Percentiles rank a stretch among this genome's conserved stretches.
These are phyloP conservation scores for Tolypocladium tundrense DNA, from an alignment of 2,329 filamentous ascomycete genomes.

Conservation along the genomic window DNA sequence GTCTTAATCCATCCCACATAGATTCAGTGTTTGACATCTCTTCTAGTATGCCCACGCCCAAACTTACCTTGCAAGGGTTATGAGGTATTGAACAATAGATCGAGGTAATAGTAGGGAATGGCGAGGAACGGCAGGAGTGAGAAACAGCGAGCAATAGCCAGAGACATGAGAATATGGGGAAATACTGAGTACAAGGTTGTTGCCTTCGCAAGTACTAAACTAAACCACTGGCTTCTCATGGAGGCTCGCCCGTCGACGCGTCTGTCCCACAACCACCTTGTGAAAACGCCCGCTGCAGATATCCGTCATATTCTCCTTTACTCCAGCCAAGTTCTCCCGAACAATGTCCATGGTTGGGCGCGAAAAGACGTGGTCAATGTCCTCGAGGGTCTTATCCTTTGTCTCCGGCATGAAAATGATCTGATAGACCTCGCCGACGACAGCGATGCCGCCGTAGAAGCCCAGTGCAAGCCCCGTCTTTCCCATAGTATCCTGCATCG, in stretches of 20 bases:
- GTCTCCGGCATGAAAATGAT: slow-evolving; percentile 69
- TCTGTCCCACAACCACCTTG: slow-evolving; percentile 13
- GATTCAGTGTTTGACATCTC: too few species aligned
- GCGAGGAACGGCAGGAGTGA: too few species aligned
- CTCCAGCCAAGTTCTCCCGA: slow-evolving; percentile 38
- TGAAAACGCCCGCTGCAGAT: slow-evolving; percentile 11
- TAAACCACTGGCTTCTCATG: slow-evolving; percentile 1
- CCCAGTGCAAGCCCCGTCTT: slow-evolving; percentile 55
- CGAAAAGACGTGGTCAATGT: slow-evolving; percentile 59
- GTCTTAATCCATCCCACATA: too few species aligned
- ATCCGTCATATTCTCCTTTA: slow-evolving; percentile 19
- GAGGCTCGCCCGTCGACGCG: slow-evolving; percentile 5
- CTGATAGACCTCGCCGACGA: slow-evolving; percentile 62
- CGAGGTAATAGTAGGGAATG: too few species aligned
- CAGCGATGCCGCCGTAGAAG: slow-evolving; percentile 65
- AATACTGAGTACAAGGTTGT: too few species aligned
- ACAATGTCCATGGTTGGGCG: slow-evolving; percentile 54
- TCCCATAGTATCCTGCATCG: slow-evolving; percentile 59
- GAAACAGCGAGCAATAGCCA: too few species aligned
- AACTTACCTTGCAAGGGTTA: too few species aligned
- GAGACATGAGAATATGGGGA: too few species aligned
- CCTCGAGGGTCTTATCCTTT: slow-evolving; percentile 57
- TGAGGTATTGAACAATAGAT: too few species aligned
- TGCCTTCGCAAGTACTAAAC: too few species aligned
- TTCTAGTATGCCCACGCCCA: too few species aligned